A percentile compares a stretch with the other conserved stretches of the same genome.
phyloP scores from a whole-genome alignment of 2,329 filamentous ascomycete species.

The Epichloe aotearoae region DNA sequence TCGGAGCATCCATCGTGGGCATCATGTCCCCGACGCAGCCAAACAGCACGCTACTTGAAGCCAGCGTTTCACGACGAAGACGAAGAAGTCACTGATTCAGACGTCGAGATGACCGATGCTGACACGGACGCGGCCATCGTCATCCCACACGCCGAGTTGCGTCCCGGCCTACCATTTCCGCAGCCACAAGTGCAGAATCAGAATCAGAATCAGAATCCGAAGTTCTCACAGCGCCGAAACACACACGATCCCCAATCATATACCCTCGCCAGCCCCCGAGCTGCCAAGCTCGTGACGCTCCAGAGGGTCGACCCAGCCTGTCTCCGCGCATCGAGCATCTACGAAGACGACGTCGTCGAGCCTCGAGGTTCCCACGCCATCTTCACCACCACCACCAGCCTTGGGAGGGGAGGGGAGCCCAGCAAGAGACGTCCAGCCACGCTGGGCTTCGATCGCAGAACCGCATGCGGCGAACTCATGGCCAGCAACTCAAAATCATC shows the following conservation, averaged over 20 bases:
- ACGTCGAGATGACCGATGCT: constrained; percentile 18
- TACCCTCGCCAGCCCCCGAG: neutral
- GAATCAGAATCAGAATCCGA: neutral
- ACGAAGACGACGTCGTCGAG: neutral
- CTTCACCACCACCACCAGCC: neutral
- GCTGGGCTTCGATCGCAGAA: constrained; percentile 2
- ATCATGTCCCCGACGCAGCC: neutral
- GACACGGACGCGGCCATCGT: neutral
- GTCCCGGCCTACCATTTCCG: neutral
- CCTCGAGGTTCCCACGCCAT: neutral
- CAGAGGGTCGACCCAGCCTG: neutral
- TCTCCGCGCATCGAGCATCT: constrained; percentile 4
- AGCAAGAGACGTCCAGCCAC: constrained; percentile 6
- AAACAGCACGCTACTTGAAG: neutral
- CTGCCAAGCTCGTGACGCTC: neutral
- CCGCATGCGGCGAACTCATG: constrained; percentile 1
- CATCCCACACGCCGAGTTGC: neutral
- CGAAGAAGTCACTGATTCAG: constrained; percentile 11
- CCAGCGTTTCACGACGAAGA: constrained; percentile 8
- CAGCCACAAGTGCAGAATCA: neutral
- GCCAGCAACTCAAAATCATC: constrained; percentile 18
- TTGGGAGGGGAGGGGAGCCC: neutral
- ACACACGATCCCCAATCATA: neutral
- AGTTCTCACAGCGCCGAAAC: neutral
- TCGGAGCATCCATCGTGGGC: constrained; percentile 3